These are phyloP conservation scores for Lipomyces yamadae DNA, from an alignment of 805 yeast species.

Conservation along the genomic window DNA sequence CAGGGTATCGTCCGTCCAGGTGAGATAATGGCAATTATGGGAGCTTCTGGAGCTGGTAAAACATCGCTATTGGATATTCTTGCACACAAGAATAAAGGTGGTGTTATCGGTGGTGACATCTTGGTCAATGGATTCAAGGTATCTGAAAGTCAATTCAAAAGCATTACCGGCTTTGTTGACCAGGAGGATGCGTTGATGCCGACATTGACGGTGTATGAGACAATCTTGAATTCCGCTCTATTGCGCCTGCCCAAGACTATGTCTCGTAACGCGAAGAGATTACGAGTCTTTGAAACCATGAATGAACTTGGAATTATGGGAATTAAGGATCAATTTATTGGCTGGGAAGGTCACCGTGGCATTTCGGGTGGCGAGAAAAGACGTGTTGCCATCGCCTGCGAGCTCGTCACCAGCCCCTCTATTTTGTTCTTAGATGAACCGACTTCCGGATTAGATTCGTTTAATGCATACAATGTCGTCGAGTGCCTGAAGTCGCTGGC, in stretches of 20 bases:
- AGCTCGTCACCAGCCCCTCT: constrained; percentile 85
- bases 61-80: constrained; percentile 90
- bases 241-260: constrained; percentile 81
- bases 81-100: constrained; percentile 86
- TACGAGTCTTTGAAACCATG: constrained; percentile 82
- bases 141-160: constrained; percentile 55
- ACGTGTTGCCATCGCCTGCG: constrained; percentile 92
- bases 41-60: constrained; percentile 98
- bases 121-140: constrained; percentile 68
- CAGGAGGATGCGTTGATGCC: constrained; percentile 92
- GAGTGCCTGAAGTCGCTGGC: constrained; percentile 83
- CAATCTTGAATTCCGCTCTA: constrained; percentile 89
- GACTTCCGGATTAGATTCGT: constrained; percentile 93
- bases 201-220: constrained; percentile 93
- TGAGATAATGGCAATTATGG: constrained; percentile 93
- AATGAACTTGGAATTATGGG: constrained; percentile 81
- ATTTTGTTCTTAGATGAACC: constrained; percentile 88
- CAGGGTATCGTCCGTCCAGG: constrained; percentile 85
- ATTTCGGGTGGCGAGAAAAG: constrained; percentile 93
- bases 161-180: constrained; percentile 90
- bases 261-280: constrained; percentile 72
- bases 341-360: constrained; percentile 88
- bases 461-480: constrained; percentile 87
- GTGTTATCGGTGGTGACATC: constrained; percentile 67
- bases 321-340: constrained; percentile 84